Base-by-base conservation (phyloP, 306 rosid species). In the Cicer bijugum region DNA sequence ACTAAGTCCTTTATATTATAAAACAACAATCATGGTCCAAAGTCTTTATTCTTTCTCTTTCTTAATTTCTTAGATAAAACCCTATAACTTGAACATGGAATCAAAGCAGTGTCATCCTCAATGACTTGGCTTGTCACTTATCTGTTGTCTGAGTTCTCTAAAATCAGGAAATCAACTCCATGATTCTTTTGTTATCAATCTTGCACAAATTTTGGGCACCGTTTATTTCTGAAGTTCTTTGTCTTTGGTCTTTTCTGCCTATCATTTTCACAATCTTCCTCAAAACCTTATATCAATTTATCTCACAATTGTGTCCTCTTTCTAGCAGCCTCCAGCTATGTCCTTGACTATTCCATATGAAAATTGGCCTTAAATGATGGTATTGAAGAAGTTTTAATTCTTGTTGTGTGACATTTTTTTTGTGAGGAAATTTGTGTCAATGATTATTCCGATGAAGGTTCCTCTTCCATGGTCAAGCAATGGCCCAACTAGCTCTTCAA, bases 221-320 rank as follows among this genome's bases (percentile, higher is more conserved):
- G 2, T 48, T n/a, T 44, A 9, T 57, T 20, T 23, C 64, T 28
- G 9, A 19, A 10, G 16, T 57, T 57, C 9, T 28, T 52, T 52
- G 23, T 52, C 33, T 1, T 52, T 16, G 58, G 11, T 52, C 8
- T 52, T 52, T 52, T 16, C 11, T 52, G 58, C 58, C 17, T 23
- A 57, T 57, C 39, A 2, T 57, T 57, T 57, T 39, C 39, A 57
- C 64, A 57, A 57, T 23, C 16, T 23, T 14, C 28, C 64, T 57
- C 64, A 28, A 57, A 57, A 57, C 64, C 40, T 28, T 57, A 20
- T 14, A 57, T 57, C 63, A 57, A 57, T 20, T 56, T 57, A 39
- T 57, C 28, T 23, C 64, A 23, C 64, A 9, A 10, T 33, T 9
- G 38, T 5, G 17, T 52, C 58, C 33, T 8, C 33, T 8, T 16